Evolutionary conservation across 2,329 filamentous ascomycete species (phyloP).

Genomic region (Dothideomycetes sp.): DNA sequence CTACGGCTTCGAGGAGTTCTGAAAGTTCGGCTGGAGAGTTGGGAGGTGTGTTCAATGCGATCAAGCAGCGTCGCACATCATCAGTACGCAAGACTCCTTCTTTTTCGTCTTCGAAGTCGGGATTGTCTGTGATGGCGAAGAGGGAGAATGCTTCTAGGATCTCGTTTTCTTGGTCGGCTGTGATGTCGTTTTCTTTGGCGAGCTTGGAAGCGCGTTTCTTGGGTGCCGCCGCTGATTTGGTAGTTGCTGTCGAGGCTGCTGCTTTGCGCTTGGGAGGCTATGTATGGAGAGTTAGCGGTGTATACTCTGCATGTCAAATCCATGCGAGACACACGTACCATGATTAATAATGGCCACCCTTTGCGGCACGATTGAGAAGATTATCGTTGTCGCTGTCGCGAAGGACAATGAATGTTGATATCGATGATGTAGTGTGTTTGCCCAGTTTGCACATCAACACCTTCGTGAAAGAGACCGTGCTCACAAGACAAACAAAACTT

Average conservation of each 20-base stretch:
- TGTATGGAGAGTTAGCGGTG: neutral
- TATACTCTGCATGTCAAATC: neutral
- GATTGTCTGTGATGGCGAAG: constrained; percentile 44
- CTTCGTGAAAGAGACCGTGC: constrained; percentile 8
- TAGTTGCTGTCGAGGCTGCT: neutral
- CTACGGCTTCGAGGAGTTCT: constrained; percentile 71
- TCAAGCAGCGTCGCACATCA: constrained; percentile 40
- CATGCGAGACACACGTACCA: neutral
- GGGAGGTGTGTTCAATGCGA: constrained; percentile 69
- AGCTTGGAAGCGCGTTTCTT: constrained; percentile 69
- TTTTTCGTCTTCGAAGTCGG: constrained; percentile 57
- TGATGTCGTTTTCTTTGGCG: constrained; percentile 83
- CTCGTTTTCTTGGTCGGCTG: constrained; percentile 73
- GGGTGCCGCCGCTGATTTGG: constrained; percentile 21
- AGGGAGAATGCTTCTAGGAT: constrained; percentile 84
- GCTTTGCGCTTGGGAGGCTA: constrained; percentile 16
- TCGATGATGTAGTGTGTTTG: constrained; percentile 6
- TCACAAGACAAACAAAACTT: constrained; percentile 2
- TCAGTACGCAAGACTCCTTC: constrained; percentile 33
- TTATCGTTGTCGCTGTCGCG: neutral
- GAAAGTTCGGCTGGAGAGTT: constrained; percentile 55
- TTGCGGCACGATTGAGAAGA: neutral
- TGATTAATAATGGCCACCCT: neutral
- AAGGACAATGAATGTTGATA: constrained; percentile 1
- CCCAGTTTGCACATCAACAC: constrained; percentile 7